Evolutionary conservation across 345 rosid species (phyloP).

Genomic region (Aurinia saxatilis): DNA sequence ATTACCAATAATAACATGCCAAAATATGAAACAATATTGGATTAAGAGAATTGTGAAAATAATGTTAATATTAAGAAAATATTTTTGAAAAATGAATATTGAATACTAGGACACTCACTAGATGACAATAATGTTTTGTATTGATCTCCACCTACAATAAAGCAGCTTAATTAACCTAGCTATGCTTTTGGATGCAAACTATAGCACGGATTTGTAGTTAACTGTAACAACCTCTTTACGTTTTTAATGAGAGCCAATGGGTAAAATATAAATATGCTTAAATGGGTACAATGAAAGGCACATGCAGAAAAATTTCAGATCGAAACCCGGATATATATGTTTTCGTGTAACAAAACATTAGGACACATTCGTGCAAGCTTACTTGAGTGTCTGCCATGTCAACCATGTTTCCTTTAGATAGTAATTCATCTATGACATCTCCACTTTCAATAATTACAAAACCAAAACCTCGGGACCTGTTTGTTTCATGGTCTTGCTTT

Average conservation of each 20-base stretch:
- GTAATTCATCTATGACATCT: slow-evolving; percentile 69
- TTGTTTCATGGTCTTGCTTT: slow-evolving; percentile 89
- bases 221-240: slow-evolving; percentile 16
- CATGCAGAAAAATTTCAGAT: neutral
- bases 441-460: slow-evolving; percentile 84
- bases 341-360: neutral
- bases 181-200: slow-evolving; percentile 45
- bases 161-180: slow-evolving; percentile 93
- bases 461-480: slow-evolving; percentile 87
- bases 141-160: slow-evolving; percentile 99
- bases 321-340: neutral
- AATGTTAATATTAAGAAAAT: too few species aligned
- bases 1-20: too few species aligned
- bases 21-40: too few species aligned
- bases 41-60: too few species aligned
- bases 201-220: slow-evolving; percentile 15
- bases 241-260: slow-evolving; percentile 1
- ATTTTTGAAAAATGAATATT: too few species aligned
- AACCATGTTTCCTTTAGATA: slow-evolving; percentile 85
- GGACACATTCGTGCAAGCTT: slow-evolving; percentile 33
- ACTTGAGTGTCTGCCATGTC: slow-evolving; percentile 95
- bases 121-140: too few species aligned
- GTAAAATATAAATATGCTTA: slow-evolving; percentile 1
- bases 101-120: too few species aligned
- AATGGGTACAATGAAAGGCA: neutral